Percentiles rank a stretch among this genome's conserved stretches.
phyloP scores from a whole-genome alignment of 139 green algal genomes.

The Chlamydomonas applanata region DNA sequence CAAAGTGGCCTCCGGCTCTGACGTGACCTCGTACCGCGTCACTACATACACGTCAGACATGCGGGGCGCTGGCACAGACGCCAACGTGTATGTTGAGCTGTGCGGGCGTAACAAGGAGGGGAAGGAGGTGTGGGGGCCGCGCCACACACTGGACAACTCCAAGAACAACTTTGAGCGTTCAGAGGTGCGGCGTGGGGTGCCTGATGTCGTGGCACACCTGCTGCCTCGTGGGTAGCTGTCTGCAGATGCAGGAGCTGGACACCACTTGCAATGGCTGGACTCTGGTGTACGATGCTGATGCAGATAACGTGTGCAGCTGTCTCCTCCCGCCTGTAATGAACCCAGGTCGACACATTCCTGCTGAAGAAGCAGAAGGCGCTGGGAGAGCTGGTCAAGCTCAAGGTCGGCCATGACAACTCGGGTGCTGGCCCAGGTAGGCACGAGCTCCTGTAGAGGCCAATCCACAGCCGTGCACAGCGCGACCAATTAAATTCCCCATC shows the following conservation, averaged over 20 bases:
- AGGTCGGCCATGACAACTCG: constrained; percentile 49
- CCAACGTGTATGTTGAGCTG: constrained; percentile 46
- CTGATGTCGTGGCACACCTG: not conserved
- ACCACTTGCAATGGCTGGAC: too few species aligned
- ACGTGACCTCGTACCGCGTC: constrained; percentile 43
- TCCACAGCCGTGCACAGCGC: not conserved
- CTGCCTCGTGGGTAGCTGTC: too few species aligned
- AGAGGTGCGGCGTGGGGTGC: not conserved
- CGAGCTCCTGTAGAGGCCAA: not conserved
- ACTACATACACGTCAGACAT: constrained; percentile 35
- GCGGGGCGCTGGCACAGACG: constrained; percentile 45
- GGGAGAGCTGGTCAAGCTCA: constrained; percentile 32
- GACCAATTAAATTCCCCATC: too few species aligned
- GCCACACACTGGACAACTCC: constrained; percentile 35
- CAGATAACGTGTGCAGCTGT: too few species aligned
- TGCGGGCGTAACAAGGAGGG: constrained; percentile 25
- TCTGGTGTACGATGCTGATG: too few species aligned
- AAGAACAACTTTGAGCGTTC: constrained; percentile 66
- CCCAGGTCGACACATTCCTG: constrained; percentile 42
- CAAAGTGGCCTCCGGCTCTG: constrained; percentile 24
- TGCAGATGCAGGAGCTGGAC: too few species aligned
- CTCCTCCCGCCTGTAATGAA: too few species aligned
- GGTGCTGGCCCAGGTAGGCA: constrained; percentile 15
- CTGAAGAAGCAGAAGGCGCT: constrained; percentile 44
- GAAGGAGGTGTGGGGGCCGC: constrained; percentile 39